phyloP scores from a whole-genome alignment of 192 early-diverging fungal species.

The Thoreauomyces humboldtii region DNA sequence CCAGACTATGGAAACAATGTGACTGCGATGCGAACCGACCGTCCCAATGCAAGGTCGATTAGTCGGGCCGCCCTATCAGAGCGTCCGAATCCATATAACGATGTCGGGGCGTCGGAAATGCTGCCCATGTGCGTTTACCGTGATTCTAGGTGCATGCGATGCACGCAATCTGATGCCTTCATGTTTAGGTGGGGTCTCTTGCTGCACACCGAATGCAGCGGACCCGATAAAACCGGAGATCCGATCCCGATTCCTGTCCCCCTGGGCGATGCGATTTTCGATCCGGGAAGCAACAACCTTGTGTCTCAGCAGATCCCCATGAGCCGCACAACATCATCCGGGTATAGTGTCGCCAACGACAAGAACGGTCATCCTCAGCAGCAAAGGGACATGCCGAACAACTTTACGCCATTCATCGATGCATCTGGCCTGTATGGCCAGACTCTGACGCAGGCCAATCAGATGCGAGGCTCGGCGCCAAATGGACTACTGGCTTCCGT shows the following conservation, averaged over 20 bases:
- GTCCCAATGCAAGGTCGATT: neutral
- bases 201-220: slow-evolving; percentile 29
- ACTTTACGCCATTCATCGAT: slow-evolving; percentile 32
- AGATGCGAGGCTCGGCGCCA: slow-evolving; percentile 1
- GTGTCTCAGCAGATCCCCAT: neutral
- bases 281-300: slow-evolving; percentile 3
- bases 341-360: slow-evolving; percentile 18
- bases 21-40: neutral
- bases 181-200: slow-evolving; percentile 30
- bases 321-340: slow-evolving; percentile 10
- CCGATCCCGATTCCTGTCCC: slow-evolving; percentile 33
- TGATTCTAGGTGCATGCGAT: too few relatives aligned
- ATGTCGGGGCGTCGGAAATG: slow-evolving; percentile 10
- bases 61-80: neutral
- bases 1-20: neutral
- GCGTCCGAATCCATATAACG: slow-evolving; percentile 3
- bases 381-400: neutral
- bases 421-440: slow-evolving; percentile 31
- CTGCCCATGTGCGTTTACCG: slow-evolving; percentile 13
- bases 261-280: slow-evolving; percentile 29
- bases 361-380: slow-evolving; percentile 18
- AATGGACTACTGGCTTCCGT: slow-evolving; percentile 22
- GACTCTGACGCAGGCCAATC: neutral
- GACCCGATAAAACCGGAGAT: slow-evolving; percentile 14
- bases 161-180: too few relatives aligned